Percentiles rank a stretch among this genome's conserved stretches.
These are phyloP conservation scores for Beauveria bassiana DNA, from an alignment of 2,329 filamentous ascomycete species.

Conservation along the genomic window DNA sequence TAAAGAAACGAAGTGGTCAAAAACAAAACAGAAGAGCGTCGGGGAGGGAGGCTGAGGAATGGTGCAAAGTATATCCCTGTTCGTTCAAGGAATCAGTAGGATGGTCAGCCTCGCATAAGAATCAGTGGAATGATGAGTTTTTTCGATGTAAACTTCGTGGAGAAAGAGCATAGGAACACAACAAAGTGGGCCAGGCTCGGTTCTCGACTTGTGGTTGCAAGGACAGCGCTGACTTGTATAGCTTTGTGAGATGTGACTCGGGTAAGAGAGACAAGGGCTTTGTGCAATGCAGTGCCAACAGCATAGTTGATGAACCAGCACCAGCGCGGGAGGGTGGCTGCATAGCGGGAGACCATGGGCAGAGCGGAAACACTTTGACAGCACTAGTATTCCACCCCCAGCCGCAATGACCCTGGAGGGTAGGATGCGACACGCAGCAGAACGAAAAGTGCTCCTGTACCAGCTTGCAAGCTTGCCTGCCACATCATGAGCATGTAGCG, in stretches of 20 bases:
- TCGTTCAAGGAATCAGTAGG: not conserved
- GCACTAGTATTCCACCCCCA: not conserved
- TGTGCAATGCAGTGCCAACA: slow-evolving; percentile 7
- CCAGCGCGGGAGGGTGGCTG: not conserved
- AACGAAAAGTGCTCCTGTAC: not conserved
- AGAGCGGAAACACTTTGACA: slow-evolving; percentile 7
- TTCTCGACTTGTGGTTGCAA: slow-evolving; percentile 4
- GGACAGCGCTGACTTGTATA: slow-evolving; percentile 3
- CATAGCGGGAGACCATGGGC: not conserved
- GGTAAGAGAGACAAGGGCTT: not conserved
- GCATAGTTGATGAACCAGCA: not conserved
- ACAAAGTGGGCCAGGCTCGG: slow-evolving; percentile 4
- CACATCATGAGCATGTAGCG: slow-evolving; percentile 8
- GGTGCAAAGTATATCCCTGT: slow-evolving; percentile 9
- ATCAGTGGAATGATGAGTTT: slow-evolving; percentile 6
- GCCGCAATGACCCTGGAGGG: slow-evolving; percentile 2
- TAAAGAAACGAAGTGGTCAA: not conserved
- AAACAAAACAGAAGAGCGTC: not conserved
- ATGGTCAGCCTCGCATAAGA: slow-evolving; percentile 8
- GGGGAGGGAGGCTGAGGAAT: slow-evolving; percentile 9
- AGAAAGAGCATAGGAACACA: slow-evolving; percentile 1
- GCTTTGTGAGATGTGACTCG: not conserved
- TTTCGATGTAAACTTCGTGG: slow-evolving; percentile 4
- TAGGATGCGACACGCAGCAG: not conserved
- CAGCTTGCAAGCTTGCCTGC: slow-evolving; percentile 1